Evolutionary conservation across 495 filamentous ascomycete species (phyloP).

Genomic region (Cercophora samala): DNA sequence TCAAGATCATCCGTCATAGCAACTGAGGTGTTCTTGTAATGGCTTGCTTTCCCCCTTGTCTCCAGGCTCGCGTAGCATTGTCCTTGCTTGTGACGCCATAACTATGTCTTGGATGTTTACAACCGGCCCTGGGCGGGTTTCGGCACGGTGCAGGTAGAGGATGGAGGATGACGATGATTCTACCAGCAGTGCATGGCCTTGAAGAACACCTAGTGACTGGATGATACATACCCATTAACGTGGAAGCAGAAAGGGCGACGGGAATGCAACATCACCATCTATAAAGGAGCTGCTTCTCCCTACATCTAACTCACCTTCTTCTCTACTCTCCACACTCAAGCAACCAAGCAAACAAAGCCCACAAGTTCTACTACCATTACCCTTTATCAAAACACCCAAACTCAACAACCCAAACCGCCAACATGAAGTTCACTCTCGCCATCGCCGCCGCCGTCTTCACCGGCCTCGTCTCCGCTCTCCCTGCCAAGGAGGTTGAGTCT

Average conservation of each 20-base stretch:
- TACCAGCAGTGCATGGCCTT: not conserved
- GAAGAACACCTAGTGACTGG: not conserved
- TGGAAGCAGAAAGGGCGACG: not conserved
- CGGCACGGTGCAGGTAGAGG: not conserved
- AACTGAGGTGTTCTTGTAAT: not conserved
- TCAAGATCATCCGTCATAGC: not conserved
- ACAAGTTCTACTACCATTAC: not conserved
- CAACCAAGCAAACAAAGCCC: not conserved
- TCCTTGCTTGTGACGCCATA: not conserved
- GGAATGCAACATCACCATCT: not conserved
- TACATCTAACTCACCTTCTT: not conserved
- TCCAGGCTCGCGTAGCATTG: not conserved
- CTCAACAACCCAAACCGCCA: conserved; percentile 15
- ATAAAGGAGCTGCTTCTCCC: not conserved
- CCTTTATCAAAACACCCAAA: not conserved
- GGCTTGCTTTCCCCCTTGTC: not conserved
- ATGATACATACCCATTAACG: not conserved
- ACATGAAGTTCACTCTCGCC: conserved; percentile 31
- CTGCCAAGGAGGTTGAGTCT: conserved; percentile 24
- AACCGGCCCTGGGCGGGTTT: not conserved
- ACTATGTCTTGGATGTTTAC: conserved; percentile 2
- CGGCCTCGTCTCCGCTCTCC: conserved; percentile 25
- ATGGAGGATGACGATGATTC: not conserved
- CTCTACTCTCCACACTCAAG: not conserved
- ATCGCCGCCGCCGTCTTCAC: conserved; percentile 29